Evolutionary conservation across 805 yeast genomes (phyloP).

Genomic region (Ogataea kodamae): DNA sequence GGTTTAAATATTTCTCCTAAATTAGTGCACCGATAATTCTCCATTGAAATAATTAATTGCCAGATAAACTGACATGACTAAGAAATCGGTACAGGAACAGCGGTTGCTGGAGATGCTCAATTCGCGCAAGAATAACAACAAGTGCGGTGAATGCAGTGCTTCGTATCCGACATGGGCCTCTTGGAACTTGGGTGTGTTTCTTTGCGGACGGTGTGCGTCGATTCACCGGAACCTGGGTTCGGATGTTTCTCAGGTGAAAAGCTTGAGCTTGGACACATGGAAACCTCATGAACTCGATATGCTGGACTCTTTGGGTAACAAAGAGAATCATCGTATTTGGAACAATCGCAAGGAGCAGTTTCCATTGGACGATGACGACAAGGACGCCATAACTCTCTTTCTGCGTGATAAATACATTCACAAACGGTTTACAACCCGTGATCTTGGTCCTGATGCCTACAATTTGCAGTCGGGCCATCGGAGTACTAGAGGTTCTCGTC

Average conservation of each 20-base stretch:
- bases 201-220: constrained; percentile 85
- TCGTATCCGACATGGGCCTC: constrained; percentile 59
- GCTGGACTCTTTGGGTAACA: constrained; percentile 53
- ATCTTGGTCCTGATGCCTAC: constrained; percentile 35
- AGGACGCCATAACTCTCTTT: constrained; percentile 50
- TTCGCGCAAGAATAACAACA: constrained; percentile 54
- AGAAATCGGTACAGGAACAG: constrained; percentile 26
- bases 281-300: constrained; percentile 47
- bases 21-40: no score
- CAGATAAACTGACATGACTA: constrained; percentile 4
- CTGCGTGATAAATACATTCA: constrained; percentile 63
- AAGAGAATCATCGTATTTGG: constrained; percentile 57
- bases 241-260: constrained; percentile 62
- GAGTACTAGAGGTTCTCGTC: constrained; percentile 31
- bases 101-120: constrained; percentile 57
- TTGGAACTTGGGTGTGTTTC: constrained; percentile 57
- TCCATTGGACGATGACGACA: constrained; percentile 75
- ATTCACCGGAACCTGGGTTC: constrained; percentile 65
- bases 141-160: constrained; percentile 76
- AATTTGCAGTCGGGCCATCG: constrained; percentile 42
- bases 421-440: constrained; percentile 53
- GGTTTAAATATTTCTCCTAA: no score
- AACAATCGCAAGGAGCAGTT: constrained; percentile 65
- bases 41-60: no score
- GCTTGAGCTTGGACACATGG: constrained; percentile 75